These are phyloP conservation scores for Jaltomata sinuosa DNA, from an alignment of 257 asterid species.

Conservation along the genomic window DNA sequence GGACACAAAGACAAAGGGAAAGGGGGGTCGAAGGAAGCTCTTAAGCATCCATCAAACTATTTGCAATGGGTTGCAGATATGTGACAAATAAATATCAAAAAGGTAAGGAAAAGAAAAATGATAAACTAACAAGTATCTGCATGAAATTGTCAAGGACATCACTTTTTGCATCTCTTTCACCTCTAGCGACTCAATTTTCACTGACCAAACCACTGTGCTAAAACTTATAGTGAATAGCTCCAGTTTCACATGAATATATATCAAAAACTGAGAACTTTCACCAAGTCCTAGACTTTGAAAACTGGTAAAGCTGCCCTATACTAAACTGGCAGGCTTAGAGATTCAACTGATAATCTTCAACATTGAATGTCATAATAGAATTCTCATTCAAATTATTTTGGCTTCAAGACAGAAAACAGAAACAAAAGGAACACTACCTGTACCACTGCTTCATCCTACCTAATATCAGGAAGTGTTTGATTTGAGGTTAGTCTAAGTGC, in stretches of 20 bases:
- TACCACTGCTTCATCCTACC: background rate
- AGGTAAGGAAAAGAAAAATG: background rate
- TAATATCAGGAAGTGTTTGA: background rate
- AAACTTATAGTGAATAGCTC: background rate
- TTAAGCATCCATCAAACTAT: background rate
- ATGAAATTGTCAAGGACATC: background rate
- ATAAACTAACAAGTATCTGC: background rate
- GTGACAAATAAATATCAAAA: background rate
- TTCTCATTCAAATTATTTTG: background rate
- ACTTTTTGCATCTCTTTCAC: background rate
- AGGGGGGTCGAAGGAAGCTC: background rate
- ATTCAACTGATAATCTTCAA: background rate
- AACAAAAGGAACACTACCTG: background rate
- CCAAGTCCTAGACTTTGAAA: background rate
- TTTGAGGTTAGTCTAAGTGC: background rate
- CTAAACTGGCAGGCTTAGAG: background rate
- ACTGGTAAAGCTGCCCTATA: background rate
- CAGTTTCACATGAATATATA: background rate
- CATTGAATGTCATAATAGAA: background rate
- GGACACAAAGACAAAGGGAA: background rate
- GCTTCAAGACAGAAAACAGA: background rate
- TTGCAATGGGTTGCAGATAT: background rate
- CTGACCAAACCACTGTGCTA: background rate
- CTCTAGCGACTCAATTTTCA: background rate
- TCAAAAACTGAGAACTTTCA: background rate